A percentile compares a stretch with the other conserved stretches of the same genome.
These are phyloP conservation scores for Smittium culicis DNA, from an alignment of 371 early-diverging fungal species.

Conservation along the genomic window DNA sequence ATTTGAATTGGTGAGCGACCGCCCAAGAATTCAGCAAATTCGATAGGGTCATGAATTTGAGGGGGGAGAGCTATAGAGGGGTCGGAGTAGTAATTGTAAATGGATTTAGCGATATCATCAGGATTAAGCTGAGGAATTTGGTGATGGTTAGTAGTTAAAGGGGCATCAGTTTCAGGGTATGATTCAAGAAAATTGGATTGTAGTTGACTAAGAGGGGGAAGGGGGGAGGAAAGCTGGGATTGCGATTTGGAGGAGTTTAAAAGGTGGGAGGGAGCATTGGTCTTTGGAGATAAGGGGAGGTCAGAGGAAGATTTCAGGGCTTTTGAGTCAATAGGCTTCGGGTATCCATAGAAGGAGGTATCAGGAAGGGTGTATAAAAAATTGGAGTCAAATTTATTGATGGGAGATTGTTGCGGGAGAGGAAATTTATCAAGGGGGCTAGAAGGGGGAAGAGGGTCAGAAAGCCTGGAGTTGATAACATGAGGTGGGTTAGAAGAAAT, in stretches of 20 bases:
- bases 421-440: not conserved
- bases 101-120: not conserved
- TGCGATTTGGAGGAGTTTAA: not conserved
- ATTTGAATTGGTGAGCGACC: conserved; percentile 36
- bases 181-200: not conserved
- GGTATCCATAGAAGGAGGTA: not conserved
- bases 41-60: conserved; percentile 8
- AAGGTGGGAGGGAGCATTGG: not conserved
- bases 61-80: not conserved
- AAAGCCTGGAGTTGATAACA: not conserved
- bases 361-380: not conserved
- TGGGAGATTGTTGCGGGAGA: not conserved
- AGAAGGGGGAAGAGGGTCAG: not conserved
- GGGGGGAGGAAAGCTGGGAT: not conserved
- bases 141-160: not conserved
- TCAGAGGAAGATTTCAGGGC: not conserved
- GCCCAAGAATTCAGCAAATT: conserved; percentile 31
- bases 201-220: not conserved
- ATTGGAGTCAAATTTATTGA: not conserved
- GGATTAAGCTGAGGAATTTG: not conserved
- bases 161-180: not conserved
- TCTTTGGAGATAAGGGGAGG: not conserved
- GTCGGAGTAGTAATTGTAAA: not conserved
- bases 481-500: not conserved
- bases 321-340: not conserved